These are phyloP conservation scores for Apiotrichum gracile DNA, from an alignment of 1,284 basidiomycete species.

Conservation along the genomic window DNA sequence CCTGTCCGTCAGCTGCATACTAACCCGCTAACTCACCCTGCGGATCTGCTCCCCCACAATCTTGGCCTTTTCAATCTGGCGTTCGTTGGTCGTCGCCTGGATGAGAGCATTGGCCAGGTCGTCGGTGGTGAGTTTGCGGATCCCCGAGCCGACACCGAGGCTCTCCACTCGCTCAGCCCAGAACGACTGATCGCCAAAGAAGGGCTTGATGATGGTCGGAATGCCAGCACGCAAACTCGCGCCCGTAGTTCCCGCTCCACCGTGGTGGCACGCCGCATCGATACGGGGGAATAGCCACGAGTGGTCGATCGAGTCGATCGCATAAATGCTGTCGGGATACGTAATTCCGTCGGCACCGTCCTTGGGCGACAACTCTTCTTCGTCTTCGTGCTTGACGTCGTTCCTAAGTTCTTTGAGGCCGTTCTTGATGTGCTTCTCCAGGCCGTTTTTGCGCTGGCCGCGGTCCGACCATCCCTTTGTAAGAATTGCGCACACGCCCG, in stretches of 20 bases:
- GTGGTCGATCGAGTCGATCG: conserved; percentile 83
- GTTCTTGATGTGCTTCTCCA: conserved; percentile 3
- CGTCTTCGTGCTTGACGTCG: too few species aligned
- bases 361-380: too few species aligned
- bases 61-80: conserved; percentile 78
- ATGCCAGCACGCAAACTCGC: conserved; percentile 66
- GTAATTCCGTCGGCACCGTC: conserved; percentile 47
- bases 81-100: conserved; percentile 75
- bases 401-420: conserved; percentile 3
- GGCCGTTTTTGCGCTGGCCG: conserved; percentile 48
- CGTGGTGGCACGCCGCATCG: conserved; percentile 94
- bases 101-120: conserved; percentile 68
- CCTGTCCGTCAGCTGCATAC: conserved; percentile 51
- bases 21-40: conserved; percentile 51
- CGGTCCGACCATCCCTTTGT: conserved; percentile 98
- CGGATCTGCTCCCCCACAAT: conserved; percentile 77
- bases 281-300: conserved; percentile 94
- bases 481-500: conserved; percentile 82
- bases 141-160: conserved; percentile 77
- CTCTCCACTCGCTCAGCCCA: conserved; percentile 94
- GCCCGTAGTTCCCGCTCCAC: conserved; percentile 92
- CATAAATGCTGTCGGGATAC: conserved; percentile 66
- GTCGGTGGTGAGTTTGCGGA: conserved; percentile 77
- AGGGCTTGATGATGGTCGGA: conserved; percentile 92
- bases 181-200: conserved; percentile 97